Evolutionary conservation across 345 rosid genomes (phyloP).

Genomic region (Euphorbia lathyris): DNA sequence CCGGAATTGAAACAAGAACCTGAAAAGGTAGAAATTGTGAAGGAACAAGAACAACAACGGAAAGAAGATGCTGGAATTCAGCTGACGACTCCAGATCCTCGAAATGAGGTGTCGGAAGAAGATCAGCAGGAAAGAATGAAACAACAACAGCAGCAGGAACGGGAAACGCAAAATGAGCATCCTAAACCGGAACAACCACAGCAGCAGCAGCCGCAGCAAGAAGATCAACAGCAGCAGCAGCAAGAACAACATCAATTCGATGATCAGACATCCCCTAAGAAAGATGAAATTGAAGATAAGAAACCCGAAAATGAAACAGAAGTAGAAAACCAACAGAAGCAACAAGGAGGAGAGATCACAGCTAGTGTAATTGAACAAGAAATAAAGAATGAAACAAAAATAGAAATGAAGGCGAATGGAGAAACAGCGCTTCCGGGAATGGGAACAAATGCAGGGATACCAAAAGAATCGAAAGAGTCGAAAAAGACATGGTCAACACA

Average conservation of each 20-base stretch:
- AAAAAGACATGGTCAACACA: slow-evolving; percentile 31
- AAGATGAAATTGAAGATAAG: slow-evolving; percentile 19
- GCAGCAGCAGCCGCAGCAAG: background rate
- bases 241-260: background rate
- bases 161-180: background rate
- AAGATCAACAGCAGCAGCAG: background rate
- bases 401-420: slow-evolving; percentile 9
- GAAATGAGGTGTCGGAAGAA: slow-evolving; percentile 22
- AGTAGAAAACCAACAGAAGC: background rate
- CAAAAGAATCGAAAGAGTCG: slow-evolving; percentile 41
- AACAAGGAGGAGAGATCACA: slow-evolving; percentile 4
- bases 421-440: slow-evolving; percentile 27
- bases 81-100: slow-evolving; percentile 28
- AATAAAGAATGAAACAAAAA: slow-evolving; percentile 16
- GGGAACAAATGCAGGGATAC: slow-evolving; percentile 48
- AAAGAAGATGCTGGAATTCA: slow-evolving; percentile 49
- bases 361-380: slow-evolving; percentile 10
- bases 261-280: slow-evolving; percentile 6
- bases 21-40: slow-evolving; percentile 26
- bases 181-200: background rate
- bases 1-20: background rate
- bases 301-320: slow-evolving; percentile 4
- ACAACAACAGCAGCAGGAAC: slow-evolving; percentile 30
- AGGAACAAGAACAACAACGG: slow-evolving; percentile 35
- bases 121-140: slow-evolving; percentile 27